A percentile compares a stretch with the other conserved stretches of the same genome.
Conservation (phyloP, 2,329 filamentous ascomycete species). For the Calonectria ilicicola region DNA sequence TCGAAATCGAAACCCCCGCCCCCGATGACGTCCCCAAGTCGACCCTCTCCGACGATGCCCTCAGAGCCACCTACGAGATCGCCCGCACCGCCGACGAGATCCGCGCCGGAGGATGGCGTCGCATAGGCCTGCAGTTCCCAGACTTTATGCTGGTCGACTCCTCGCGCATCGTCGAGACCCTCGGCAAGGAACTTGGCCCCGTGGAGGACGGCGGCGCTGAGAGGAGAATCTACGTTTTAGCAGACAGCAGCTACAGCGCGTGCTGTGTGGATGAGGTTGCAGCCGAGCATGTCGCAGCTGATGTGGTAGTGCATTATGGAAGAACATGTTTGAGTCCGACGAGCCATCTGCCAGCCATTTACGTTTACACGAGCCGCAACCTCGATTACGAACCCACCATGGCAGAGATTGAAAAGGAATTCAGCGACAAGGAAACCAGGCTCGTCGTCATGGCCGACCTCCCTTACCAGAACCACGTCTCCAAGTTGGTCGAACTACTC, state of each 20-base stretch:
- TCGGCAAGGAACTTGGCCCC: constrained; percentile 42
- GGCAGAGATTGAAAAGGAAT: constrained; percentile 75
- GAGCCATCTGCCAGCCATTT: constrained; percentile 85
- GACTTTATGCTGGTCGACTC: constrained; percentile 93
- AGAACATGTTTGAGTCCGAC: constrained; percentile 93
- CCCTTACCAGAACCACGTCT: constrained; percentile 83
- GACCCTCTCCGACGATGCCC: constrained; percentile 71
- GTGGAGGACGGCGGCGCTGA: constrained; percentile 29
- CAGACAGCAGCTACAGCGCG: constrained; percentile 95
- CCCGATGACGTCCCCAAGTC: constrained; percentile 48
- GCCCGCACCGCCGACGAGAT: constrained; percentile 83
- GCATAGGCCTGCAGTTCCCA: constrained; percentile 94
- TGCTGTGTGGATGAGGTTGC: constrained; percentile 98
- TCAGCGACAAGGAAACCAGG: constrained; percentile 71
- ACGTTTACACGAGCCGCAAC: constrained; percentile 84
- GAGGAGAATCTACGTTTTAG: constrained; percentile 80
- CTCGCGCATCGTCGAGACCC: constrained; percentile 78
- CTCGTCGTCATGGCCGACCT: constrained; percentile 90
- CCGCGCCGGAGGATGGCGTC: constrained; percentile 74
- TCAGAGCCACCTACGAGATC: constrained; percentile 86
- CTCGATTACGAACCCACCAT: constrained; percentile 72
- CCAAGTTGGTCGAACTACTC: constrained; percentile 66
- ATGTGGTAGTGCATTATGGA: constrained; percentile 95
- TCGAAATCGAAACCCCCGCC: constrained; percentile 67
- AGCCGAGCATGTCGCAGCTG: constrained; percentile 90